Evolutionary conservation across 371 early-diverging fungal species (phyloP).

Genomic region (Massospora cicadina): DNA sequence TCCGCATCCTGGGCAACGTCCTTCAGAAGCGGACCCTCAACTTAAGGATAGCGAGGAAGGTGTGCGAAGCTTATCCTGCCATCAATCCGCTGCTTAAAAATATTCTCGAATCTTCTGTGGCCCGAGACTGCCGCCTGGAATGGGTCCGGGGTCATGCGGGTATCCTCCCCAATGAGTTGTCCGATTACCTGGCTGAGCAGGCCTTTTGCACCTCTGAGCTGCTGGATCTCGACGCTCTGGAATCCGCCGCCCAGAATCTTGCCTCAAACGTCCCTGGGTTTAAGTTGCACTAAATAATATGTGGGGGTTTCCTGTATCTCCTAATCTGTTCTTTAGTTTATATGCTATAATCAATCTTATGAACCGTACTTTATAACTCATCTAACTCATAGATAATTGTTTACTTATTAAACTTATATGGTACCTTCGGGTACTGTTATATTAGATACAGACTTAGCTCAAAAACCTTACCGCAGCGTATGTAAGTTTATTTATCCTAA

Average conservation of each 20-base stretch:
- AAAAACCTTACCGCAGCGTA: too few species aligned
- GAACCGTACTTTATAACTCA: too few species aligned
- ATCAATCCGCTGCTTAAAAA: neutral
- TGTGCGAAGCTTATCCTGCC: neutral
- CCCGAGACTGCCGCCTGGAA: neutral
- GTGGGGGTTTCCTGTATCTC: too few species aligned
- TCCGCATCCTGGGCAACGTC: neutral
- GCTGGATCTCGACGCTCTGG: neutral
- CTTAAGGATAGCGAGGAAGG: neutral
- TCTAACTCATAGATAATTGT: too few species aligned
- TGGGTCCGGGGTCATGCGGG: neutral
- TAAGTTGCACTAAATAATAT: neutral
- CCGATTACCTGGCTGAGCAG: neutral
- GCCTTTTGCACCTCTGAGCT: neutral
- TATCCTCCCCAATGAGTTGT: neutral
- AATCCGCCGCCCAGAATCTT: neutral
- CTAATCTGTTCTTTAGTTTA: too few species aligned
- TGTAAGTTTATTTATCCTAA: too few species aligned
- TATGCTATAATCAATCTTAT: too few species aligned
- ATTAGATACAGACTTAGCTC: too few species aligned
- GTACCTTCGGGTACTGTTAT: too few species aligned
- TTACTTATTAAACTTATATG: too few species aligned
- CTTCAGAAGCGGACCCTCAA: neutral
- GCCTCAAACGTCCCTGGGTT: neutral
- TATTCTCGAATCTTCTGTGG: neutral